Conservation (phyloP, 345 rosid species). For the Carallia pectinifolia region DNA sequence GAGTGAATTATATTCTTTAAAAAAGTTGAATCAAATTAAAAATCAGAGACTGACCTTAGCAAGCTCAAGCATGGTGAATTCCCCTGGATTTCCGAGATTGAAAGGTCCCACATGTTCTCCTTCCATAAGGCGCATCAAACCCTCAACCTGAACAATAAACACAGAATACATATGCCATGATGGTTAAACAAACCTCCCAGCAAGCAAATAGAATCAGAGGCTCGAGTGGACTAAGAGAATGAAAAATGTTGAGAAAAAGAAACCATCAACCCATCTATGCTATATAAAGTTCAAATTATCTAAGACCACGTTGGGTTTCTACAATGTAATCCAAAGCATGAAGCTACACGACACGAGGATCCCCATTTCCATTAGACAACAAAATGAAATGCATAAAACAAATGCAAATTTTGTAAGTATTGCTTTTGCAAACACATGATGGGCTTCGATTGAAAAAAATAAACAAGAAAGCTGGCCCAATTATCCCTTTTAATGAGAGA, state of each 20-base stretch:
- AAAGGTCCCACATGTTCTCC: constrained; percentile 96
- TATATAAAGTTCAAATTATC: no score
- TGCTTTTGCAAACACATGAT: background rate
- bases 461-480: background rate
- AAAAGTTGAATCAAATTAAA: no score
- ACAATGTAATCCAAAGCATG: no score
- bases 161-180: background rate
- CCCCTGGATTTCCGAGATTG: constrained; percentile 97
- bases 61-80: constrained; percentile 98
- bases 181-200: background rate
- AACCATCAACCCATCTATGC: no score
- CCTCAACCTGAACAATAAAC: constrained; percentile 61
- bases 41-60: constrained; percentile 53
- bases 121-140: constrained; percentile 93
- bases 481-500: background rate
- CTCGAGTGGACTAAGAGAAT: background rate
- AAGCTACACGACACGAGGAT: no score
- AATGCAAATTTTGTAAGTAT: no score
- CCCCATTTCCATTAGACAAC: no score
- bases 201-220: background rate
- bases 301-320: no score
- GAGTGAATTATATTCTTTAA: no score
- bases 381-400: no score
- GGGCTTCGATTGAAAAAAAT: background rate
- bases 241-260: no score